Base-by-base conservation (phyloP, 2,329 filamentous ascomycete species). In the Metarhizium rileyi region DNA sequence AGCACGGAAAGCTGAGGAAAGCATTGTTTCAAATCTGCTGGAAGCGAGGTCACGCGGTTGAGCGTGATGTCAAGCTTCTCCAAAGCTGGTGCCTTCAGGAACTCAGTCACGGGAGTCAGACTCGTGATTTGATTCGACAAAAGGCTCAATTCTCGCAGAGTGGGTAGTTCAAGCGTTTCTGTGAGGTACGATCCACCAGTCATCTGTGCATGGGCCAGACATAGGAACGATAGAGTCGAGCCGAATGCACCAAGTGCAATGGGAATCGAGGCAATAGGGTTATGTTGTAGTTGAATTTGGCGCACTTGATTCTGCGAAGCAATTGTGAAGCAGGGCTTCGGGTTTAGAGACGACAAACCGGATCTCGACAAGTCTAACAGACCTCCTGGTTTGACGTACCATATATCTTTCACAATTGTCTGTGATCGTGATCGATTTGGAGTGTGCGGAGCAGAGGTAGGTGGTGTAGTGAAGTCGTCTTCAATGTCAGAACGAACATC, bases 11-110 rank as follows among this genome's bases (percentile, higher is more conserved):
- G 73, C 6, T 72, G 74, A 0, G 89, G 87, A 62, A 89, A 96
- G 1, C 70, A 71, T 6, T 76, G 68, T 48, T 82, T 82, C 6
- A 95, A 70, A 23, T 63, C 64, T 3, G 63, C 56, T 0, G 90
- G 87, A 0, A 96, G 72, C 0, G 77, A 76, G 1, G 81, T 77
- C 27, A 97, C 69, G n/a, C 86, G 82, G 63, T 97, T 97, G 55
- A 85, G 78, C 23, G 86, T 89, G 7, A 94, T 74, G 61, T 97
- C 87, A 1, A 96, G 73, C 57, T 85, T 86, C 48, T 84, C 80
- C 6, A 97, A 75, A 6, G 70, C 73, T 0, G 90, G 89, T 0
- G 90, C 89, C n/a, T 77, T 74, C 5, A 97, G 75, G 55, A 81
- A 71, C 5, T 72, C 67, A 3, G 80, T 75, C 16, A 97, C 68